A percentile compares a stretch with the other conserved stretches of the same genome.
phyloP scores from a whole-genome alignment of 768 basidiomycete genomes.

The Jaapia argillacea region DNA sequence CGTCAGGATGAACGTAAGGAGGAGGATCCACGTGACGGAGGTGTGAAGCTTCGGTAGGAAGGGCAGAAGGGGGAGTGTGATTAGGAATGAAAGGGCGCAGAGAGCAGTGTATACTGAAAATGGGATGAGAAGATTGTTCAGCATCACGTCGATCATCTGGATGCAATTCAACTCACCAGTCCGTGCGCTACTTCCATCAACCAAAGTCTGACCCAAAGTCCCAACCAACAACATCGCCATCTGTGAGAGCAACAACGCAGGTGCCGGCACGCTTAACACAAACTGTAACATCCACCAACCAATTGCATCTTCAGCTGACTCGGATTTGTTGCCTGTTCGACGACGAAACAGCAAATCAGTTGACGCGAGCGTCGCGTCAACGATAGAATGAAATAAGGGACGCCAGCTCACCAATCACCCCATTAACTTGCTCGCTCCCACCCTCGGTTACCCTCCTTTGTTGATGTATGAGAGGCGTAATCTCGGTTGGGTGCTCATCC shows the following conservation, averaged over 20 bases:
- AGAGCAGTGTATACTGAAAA: constrained; percentile 38
- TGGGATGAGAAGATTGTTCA: neutral
- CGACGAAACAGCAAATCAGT: too few species aligned
- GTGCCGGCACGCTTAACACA: constrained; percentile 40
- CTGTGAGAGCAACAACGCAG: constrained; percentile 43
- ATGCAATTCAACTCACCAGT: constrained; percentile 41
- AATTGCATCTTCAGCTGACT: neutral
- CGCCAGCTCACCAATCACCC: too few species aligned
- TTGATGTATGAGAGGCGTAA: neutral
- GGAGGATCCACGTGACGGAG: constrained; percentile 22
- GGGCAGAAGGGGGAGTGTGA: constrained; percentile 52
- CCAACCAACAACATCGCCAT: constrained; percentile 35
- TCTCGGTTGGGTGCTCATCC: neutral
- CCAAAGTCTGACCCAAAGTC: constrained; percentile 45
- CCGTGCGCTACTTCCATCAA: constrained; percentile 46
- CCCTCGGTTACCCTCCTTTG: neutral
- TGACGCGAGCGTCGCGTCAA: too few species aligned
- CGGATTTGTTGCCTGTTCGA: too few species aligned
- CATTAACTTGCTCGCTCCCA: neutral
- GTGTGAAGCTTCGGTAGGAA: constrained; percentile 47
- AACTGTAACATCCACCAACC: constrained; percentile 56
- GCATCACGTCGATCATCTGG: too few species aligned
- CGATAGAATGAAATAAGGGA: too few species aligned
- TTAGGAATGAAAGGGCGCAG: constrained; percentile 35
- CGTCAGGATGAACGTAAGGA: constrained; percentile 32